Evolutionary conservation across 192 early-diverging fungal genomes (phyloP).

Genomic region (Dissophora ornata): DNA sequence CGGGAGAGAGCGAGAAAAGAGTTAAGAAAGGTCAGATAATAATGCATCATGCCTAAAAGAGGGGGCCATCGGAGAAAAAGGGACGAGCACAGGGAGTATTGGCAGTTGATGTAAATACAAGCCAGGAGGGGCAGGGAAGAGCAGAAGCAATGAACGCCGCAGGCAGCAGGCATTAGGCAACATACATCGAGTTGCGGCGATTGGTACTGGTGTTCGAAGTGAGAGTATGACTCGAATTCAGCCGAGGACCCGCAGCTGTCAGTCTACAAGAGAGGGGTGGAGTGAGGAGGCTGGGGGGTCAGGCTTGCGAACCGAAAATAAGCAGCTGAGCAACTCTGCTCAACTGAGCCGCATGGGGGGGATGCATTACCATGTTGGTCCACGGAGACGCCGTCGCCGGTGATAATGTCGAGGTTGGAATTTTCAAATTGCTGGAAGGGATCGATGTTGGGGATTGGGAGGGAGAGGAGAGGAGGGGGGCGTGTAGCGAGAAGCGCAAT

Average conservation of each 20-base stretch:
- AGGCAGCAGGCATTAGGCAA: neutral
- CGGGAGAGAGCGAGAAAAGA: neutral
- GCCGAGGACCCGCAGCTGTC: conserved; percentile 41
- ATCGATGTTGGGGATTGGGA: neutral
- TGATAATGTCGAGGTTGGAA: conserved; percentile 15
- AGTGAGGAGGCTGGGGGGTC: neutral
- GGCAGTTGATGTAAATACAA: conserved; percentile 6
- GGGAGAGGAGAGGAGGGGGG: neutral
- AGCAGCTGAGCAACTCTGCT: no score
- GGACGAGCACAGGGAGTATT: neutral
- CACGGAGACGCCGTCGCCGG: conserved; percentile 25
- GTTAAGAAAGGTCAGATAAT: neutral
- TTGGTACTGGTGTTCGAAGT: conserved; percentile 23
- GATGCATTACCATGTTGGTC: conserved; percentile 32
- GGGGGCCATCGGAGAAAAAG: neutral
- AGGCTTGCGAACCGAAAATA: no score
- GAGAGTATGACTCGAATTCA: conserved; percentile 37
- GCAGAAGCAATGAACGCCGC: neutral
- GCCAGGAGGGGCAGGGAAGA: neutral
- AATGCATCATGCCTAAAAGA: neutral
- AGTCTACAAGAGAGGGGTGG: conserved; percentile 2
- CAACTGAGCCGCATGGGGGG: no score
- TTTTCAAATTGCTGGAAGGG: conserved; percentile 7
- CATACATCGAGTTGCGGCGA: conserved; percentile 47
- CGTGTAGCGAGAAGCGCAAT: neutral